Base-by-base conservation (phyloP, 768 basidiomycete genomes). In the Amanita thiersii region DNA sequence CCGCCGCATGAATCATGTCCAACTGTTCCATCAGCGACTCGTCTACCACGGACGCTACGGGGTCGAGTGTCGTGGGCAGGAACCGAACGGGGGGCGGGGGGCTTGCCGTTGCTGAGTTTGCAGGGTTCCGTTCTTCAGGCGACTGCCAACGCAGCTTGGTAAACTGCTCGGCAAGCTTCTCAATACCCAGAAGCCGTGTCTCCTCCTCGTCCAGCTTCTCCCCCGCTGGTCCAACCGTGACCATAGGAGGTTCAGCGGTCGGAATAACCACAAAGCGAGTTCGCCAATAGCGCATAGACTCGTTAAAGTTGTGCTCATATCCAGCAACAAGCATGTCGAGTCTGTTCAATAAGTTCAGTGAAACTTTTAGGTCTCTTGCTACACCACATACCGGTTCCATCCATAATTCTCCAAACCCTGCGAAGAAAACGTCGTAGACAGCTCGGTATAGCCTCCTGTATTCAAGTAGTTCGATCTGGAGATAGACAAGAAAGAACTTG, bases 251-350 rank as follows among this genome's bases (percentile, higher is more conserved):
- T 26, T 88, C 84, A 10, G 75, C 68, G 0, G 89, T 82, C 0
- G 94, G 94, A 20, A 99, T 86, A 14, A 99, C 79, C 18, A 98
- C 72, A 57, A 96, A 96, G 15, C 93, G 73, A 0, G 92, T 97
- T 9, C 93, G 75, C 89, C 94, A 96, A 52, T 94, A 94, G 34
- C 87, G 78, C 23, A 93, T 67, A 2, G 85, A 81, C 46, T 90
- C 86, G 52, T 77, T 78, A 56, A 86, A 81, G 38, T 83, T 71
- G 46, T 80, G 77, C 53, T 90, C 84, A 51, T 90, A 86, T 1
- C 86, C 84, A 24, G 82, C 81, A 3, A 87, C 79, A 2, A 90
- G 58, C 86, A 91, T 87, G 55, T 91, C 88, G 44, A 91, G 56
- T 46, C 88, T 91, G 45, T 17, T 18, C 18, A 28, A 11, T n/a